Base-by-base conservation (phyloP, 108 stramenopile genomes). In the Cyclostephanos tholiformis region DNA sequence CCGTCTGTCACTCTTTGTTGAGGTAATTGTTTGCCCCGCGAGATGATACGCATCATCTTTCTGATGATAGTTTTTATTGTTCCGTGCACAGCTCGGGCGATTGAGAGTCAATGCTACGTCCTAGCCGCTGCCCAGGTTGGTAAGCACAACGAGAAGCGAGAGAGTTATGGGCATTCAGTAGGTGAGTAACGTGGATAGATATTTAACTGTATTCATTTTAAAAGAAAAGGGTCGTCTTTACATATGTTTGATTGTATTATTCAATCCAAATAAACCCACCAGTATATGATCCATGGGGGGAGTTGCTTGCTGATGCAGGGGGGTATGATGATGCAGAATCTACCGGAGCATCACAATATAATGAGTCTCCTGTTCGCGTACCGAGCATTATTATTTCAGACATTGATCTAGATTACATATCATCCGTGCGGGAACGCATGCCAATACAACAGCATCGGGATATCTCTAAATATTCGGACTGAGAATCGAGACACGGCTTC, bases 51-150 rank as follows among this genome's bases (percentile, higher is more conserved):
- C 44, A 46, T 13, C 26, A 55, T 55, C 23, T 55, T 13, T 55
- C 53, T 55, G 0, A 55, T 5, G 53, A 55, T 50, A 19, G 60
- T 41, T 41, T 38, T 0, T 63, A 13, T 69, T 12, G 39, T 51
- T 17, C 62, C 22, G 25, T 17, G 22, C 17, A 53, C 27, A 77
- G 96, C 97, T 27, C 84, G 98, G 6, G 98, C 98, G 8, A 93
- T 98, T 39, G 98, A 99, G 85, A 94, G 71, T 51, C 98, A 99
- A 69, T 95, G 91, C 56, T 98, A 93, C 69, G 93, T 99, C 20
- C 36, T 99, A 5, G 98, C 98, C 6, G 96, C 98, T n/a, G 98
- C 98, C 3, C 98, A 99, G 61, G 81, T 63, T 43, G 98, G 98
- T 11, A 63, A 69, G 60, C 95, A 96, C 83, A 96, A 97, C 79